A percentile compares a stretch with the other conserved stretches of the same genome.
These are phyloP conservation scores for Candida sakaeoensis DNA, from an alignment of 805 yeast genomes.

Conservation along the genomic window DNA sequence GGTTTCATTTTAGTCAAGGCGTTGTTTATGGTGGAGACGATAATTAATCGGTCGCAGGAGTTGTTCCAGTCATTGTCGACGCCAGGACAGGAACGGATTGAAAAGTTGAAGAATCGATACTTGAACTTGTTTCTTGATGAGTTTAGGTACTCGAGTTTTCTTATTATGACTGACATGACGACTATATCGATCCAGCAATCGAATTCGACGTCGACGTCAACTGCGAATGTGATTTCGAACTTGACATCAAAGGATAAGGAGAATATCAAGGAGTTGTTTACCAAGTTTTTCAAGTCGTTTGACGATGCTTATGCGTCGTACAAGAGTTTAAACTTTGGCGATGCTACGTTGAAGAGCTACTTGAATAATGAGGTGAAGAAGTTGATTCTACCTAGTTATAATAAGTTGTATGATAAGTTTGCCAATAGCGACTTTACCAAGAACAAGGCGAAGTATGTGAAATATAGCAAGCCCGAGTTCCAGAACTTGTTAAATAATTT, in stretches of 20 bases:
- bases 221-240: conserved; percentile 13
- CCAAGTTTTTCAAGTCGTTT: conserved; percentile 75
- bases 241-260: conserved; percentile 71
- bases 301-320: conserved; percentile 71
- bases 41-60: conserved; percentile 54
- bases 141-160: conserved; percentile 79
- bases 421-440: conserved; percentile 67
- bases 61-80: conserved; percentile 53
- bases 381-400: conserved; percentile 78
- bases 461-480: conserved; percentile 51
- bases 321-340: conserved; percentile 62
- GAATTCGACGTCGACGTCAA: conserved; percentile 9
- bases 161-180: too few relatives aligned
- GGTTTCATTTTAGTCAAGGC: conserved; percentile 75
- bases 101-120: conserved; percentile 67
- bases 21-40: conserved; percentile 69
- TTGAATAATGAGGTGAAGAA: conserved; percentile 68
- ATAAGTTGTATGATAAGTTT: conserved; percentile 78
- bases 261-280: conserved; percentile 77
- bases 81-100: conserved; percentile 60
- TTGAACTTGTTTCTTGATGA: conserved; percentile 65
- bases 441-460: conserved; percentile 65
- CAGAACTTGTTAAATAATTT: conserved; percentile 25
- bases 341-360: conserved; percentile 57
- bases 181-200: too few relatives aligned